These are phyloP conservation scores for Neurospora tetraspora DNA, from an alignment of 495 filamentous ascomycete genomes.

Conservation along the genomic window DNA sequence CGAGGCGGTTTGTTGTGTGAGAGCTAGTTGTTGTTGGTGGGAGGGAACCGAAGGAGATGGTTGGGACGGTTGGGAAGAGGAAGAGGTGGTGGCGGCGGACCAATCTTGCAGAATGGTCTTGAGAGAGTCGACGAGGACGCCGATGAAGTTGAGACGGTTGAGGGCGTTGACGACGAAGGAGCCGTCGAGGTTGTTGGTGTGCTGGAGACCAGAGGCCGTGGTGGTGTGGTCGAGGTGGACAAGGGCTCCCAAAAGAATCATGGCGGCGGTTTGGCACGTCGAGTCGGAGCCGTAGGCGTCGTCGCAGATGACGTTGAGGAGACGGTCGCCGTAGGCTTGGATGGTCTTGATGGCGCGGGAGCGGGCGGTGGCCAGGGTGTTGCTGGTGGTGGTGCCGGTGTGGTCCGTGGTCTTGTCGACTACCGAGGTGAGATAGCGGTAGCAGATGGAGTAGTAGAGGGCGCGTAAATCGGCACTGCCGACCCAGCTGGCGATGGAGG, in stretches of 20 bases:
- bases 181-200: constrained; percentile 39
- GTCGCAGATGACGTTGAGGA: constrained; percentile 82
- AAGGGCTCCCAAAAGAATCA: constrained; percentile 62
- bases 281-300: constrained; percentile 83
- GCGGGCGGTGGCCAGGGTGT: constrained; percentile 31
- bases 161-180: constrained; percentile 67
- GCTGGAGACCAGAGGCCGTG: background rate
- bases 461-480: constrained; percentile 64
- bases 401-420: constrained; percentile 37
- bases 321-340: constrained; percentile 61
- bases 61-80: background rate
- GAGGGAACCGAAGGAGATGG: background rate
- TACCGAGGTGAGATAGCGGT: constrained; percentile 70
- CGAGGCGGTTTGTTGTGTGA: background rate
- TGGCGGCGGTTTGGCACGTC: constrained; percentile 68
- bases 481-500: constrained; percentile 60
- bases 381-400: background rate
- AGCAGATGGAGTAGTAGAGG: constrained; percentile 78
- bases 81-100: constrained; percentile 12
- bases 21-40: constrained; percentile 2
- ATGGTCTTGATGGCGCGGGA: constrained; percentile 64
- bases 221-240: constrained; percentile 50
- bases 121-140: constrained; percentile 76
- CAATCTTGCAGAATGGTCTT: constrained; percentile 58
- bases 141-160: constrained; percentile 78